Percentiles rank a stretch among this genome's conserved stretches.
phyloP scores from a whole-genome alignment of 331 rosid genomes.

The Quercus lobata region DNA sequence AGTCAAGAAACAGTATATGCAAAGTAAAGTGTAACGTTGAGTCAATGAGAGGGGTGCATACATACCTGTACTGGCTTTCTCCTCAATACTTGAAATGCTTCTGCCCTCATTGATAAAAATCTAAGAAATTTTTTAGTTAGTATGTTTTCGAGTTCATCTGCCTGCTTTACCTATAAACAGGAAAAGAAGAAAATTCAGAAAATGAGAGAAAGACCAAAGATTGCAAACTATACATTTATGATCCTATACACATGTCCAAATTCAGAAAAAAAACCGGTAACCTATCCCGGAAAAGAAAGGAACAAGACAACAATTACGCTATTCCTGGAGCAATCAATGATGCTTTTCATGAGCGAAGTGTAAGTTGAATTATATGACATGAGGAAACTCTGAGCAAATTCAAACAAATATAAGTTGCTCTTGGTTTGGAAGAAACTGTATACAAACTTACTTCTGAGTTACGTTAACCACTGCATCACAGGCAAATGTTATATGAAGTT shows the following conservation, averaged over 20 bases:
- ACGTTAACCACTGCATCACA: neutral
- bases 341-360: constrained; percentile 1
- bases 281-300: neutral
- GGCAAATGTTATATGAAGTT: neutral
- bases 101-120: constrained; percentile 97
- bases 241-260: neutral
- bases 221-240: neutral
- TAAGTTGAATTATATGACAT: constrained; percentile 4
- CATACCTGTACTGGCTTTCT: constrained; percentile 92
- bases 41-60: neutral
- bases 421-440: neutral
- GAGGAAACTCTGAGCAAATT: neutral
- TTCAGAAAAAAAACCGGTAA: neutral
- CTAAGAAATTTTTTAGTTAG: constrained; percentile 90
- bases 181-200: constrained; percentile 8
- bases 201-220: constrained; percentile 3
- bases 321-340: neutral
- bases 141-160: constrained; percentile 98
- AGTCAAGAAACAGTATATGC: neutral
- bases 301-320: neutral
- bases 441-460: neutral
- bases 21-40: constrained; percentile 1
- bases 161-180: constrained; percentile 78
- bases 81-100: constrained; percentile 95
- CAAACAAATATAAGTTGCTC: constrained; percentile 11